Base-by-base conservation (phyloP, 306 rosid species). In the Vigna radiata region DNA sequence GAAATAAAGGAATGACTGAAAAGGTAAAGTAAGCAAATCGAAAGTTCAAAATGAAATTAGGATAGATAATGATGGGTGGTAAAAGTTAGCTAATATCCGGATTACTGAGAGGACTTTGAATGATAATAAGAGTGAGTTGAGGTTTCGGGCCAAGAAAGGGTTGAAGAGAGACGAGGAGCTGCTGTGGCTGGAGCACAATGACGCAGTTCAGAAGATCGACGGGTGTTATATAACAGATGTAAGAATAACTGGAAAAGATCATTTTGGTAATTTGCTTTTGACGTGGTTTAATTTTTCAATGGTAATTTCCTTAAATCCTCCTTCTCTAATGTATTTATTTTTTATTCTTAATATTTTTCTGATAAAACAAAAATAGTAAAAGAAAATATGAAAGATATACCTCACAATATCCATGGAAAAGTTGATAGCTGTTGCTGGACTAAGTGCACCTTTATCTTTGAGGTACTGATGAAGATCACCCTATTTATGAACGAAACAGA, bases 391-490 rank as follows among this genome's bases (percentile, higher is more conserved):
- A 29, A 74, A 17, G 77, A 52, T 69, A 47, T 88, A 91, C 98
- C 98, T 88, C 75, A 94, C 98, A 25, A 93, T 93, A 86, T 93
- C 98, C 90, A 91, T 72, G 61, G 98, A 89, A 87, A 93, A 93
- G 82, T 77, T 93, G 68, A 93, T 64, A 71, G 98, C 97, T 46
- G 90, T 77, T 61, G 90, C 50, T 69, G 93, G 93, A 81, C 79
- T 88, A 77, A 93, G 93, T 13, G 98, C 63, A 74, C 98, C 95
- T 85, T 87, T 93, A 16, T 93, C 98, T 89, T 93, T 93, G 71
- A 93, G 98, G 86, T 93, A 87, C 65, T 91, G 97, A 82, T 93
- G 98, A 84, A 93, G 98, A 85, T 93, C 98, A 43, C 98, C 98
- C 98, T 95, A 81, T 15, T 83, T 71, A 78, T 70, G 72, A 84